phyloP scores from a whole-genome alignment of 768 basidiomycete genomes.

The Lactarius sanguifluus region DNA sequence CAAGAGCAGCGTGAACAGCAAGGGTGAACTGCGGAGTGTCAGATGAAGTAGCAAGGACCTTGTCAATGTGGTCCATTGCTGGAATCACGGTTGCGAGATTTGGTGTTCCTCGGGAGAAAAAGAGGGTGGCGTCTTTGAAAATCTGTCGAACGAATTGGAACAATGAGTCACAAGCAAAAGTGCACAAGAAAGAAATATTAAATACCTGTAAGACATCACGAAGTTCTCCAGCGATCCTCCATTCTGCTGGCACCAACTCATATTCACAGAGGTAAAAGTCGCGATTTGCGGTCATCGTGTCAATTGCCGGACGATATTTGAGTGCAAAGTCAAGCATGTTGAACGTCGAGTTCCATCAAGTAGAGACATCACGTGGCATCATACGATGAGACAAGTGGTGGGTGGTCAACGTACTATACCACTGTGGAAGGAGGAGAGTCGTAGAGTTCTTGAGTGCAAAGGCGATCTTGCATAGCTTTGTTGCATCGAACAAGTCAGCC shows the following conservation, averaged over 20 bases:
- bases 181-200: neutral
- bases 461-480: too few relatives aligned
- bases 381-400: neutral
- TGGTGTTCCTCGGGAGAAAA: conserved; percentile 36
- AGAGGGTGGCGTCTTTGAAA: conserved; percentile 39
- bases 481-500: too few relatives aligned
- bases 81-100: conserved; percentile 40
- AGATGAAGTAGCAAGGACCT: neutral
- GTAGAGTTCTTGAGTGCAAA: conserved; percentile 24
- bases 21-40: too few relatives aligned
- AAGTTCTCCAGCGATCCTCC: neutral
- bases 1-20: neutral
- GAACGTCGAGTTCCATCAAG: conserved; percentile 34
- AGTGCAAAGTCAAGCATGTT: conserved; percentile 25
- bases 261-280: neutral
- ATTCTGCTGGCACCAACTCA: conserved; percentile 20
- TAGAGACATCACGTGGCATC: conserved; percentile 34
- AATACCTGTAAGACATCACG: neutral
- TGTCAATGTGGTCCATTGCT: conserved; percentile 40
- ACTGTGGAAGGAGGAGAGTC: conserved; percentile 30
- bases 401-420: conserved; percentile 18
- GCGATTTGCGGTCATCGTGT: conserved; percentile 7
- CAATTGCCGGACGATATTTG: conserved; percentile 20
- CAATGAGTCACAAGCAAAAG: neutral
- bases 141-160: conserved; percentile 29